phyloP scores from a whole-genome alignment of 495 filamentous ascomycete genomes.

The Glonium stellatum region DNA sequence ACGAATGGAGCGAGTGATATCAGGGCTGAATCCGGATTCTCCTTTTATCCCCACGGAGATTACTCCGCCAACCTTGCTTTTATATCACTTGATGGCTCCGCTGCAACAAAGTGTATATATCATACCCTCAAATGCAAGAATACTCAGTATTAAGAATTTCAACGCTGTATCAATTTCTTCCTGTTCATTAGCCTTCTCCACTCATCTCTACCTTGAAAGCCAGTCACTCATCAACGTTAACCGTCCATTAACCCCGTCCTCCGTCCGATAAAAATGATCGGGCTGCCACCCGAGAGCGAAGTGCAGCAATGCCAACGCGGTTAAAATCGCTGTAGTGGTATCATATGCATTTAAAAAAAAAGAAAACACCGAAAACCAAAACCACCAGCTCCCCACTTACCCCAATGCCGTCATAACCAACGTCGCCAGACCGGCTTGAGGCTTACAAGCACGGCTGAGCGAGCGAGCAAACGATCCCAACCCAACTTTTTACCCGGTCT shows the following conservation, averaged over 20 bases:
- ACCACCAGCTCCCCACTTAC: background rate
- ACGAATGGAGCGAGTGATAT: background rate
- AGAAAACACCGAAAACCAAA: background rate
- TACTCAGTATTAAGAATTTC: too few species aligned
- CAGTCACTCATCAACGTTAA: background rate
- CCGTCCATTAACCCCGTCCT: background rate
- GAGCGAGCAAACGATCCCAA: background rate
- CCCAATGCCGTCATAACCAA: background rate
- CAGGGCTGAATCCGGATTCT: background rate
- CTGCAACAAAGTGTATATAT: background rate
- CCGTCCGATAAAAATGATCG: too few species aligned
- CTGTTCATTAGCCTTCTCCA: background rate
- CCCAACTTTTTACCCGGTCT: background rate
- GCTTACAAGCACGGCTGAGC: background rate
- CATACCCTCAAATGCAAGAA: too few species aligned
- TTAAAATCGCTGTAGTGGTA: slow-evolving; percentile 1
- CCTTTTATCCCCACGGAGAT: background rate
- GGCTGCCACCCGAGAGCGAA: background rate
- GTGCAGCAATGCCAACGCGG: background rate
- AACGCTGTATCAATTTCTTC: too few species aligned
- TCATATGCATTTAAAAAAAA: slow-evolving; percentile 1
- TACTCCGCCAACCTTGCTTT: background rate
- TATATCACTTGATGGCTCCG: background rate
- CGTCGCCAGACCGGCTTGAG: background rate
- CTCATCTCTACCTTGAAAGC: background rate